These are phyloP conservation scores for Platanus orientalis DNA, from an alignment of 164 flowering plant genomes.

Conservation along the genomic window DNA sequence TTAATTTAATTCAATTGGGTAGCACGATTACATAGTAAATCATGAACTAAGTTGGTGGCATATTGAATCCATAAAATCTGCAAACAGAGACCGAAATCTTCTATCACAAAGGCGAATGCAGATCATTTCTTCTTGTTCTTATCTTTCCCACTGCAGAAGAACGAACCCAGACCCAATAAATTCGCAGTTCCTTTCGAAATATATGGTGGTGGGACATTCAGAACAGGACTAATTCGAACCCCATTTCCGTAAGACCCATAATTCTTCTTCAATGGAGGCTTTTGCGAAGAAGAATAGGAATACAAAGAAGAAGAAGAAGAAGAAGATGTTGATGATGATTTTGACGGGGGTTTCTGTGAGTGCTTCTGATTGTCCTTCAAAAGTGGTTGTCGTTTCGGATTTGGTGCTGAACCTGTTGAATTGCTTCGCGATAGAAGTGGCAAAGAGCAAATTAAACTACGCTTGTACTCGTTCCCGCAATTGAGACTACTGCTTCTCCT, in stretches of 20 bases:
- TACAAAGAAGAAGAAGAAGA: slow-evolving; percentile 12
- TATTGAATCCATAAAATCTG: slow-evolving; percentile 14
- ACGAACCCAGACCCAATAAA: slow-evolving; percentile 63
- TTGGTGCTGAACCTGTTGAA: slow-evolving; percentile 76
- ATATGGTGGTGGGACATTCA: slow-evolving; percentile 62
- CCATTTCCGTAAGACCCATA: slow-evolving; percentile 40
- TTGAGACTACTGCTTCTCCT: slow-evolving; percentile 67
- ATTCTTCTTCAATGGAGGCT: slow-evolving; percentile 43
- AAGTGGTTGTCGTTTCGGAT: slow-evolving; percentile 24
- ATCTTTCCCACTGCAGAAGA: slow-evolving; percentile 58
- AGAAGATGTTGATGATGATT: slow-evolving; percentile 15
- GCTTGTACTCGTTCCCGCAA: slow-evolving; percentile 27
- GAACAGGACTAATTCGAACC: slow-evolving; percentile 51
- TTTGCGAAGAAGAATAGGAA: slow-evolving; percentile 21
- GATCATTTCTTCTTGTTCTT: slow-evolving; percentile 53
- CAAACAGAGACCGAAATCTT: not conserved
- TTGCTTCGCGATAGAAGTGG: slow-evolving; percentile 58
- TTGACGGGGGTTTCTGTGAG: slow-evolving; percentile 26
- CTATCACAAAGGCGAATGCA: not conserved
- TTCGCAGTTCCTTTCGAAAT: slow-evolving; percentile 46
- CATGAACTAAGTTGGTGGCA: slow-evolving; percentile 1
- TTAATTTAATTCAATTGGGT: not conserved
- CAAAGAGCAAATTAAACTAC: slow-evolving; percentile 44
- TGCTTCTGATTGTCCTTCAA: slow-evolving; percentile 36
- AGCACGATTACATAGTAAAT: not conserved